phyloP scores from a whole-genome alignment of 2,329 filamentous ascomycete species.

The Xylariaceae sp. region DNA sequence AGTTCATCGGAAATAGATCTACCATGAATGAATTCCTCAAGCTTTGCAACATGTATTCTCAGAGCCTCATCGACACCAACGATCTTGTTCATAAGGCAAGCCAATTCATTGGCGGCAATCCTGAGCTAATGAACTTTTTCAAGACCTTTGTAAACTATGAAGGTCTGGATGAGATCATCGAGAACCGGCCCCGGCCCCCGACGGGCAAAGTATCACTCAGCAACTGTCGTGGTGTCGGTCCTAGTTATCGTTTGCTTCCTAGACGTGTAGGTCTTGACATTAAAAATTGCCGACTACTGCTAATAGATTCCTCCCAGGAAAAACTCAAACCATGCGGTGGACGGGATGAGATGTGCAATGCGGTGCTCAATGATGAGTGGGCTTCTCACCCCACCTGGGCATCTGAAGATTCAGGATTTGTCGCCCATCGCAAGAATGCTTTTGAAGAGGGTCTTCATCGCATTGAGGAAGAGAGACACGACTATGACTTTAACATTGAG shows the following conservation, averaged over 20 bases:
- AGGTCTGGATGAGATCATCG: conserved; percentile 76
- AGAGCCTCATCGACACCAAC: conserved; percentile 87
- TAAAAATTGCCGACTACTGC: neutral
- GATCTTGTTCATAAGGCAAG: conserved; percentile 82
- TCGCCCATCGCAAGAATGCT: conserved; percentile 95
- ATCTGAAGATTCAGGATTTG: conserved; percentile 96
- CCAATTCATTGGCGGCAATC: conserved; percentile 85
- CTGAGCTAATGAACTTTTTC: conserved; percentile 88
- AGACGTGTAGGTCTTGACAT: conserved; percentile 64
- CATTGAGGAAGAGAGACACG: conserved; percentile 97
- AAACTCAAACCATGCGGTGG: conserved; percentile 91
- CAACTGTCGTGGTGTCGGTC: conserved; percentile 93
- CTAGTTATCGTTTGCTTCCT: conserved; percentile 91
- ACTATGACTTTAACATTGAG: conserved; percentile 98
- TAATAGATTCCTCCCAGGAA: conserved; percentile 58
- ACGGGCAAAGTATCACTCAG: conserved; percentile 86
- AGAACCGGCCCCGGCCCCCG: conserved; percentile 77
- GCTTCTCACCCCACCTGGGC: conserved; percentile 99
- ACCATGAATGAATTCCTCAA: conserved; percentile 96
- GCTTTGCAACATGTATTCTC: conserved; percentile 92
- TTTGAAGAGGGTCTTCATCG: conserved; percentile 93
- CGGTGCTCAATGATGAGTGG: conserved; percentile 96
- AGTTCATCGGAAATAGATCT: conserved; percentile 90
- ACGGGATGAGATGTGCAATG: conserved; percentile 90
- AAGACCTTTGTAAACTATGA: conserved; percentile 82